phyloP scores from a whole-genome alignment of 345 rosid species.

The Toxicodendron radicans region DNA sequence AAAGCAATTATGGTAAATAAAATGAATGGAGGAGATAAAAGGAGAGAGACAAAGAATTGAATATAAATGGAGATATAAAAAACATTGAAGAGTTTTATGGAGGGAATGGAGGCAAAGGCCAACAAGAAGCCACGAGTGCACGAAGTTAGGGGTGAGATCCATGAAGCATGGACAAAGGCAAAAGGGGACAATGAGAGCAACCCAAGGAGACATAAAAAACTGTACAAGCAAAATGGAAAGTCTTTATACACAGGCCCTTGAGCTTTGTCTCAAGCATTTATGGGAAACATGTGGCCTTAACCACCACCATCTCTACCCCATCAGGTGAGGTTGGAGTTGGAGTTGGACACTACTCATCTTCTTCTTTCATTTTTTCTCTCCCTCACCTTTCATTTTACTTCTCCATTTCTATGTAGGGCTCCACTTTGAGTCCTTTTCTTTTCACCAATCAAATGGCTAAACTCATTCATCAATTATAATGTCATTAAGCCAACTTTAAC shows the following conservation, averaged over 20 bases:
- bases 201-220: slow-evolving; percentile 46
- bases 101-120: slow-evolving; percentile 30
- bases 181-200: slow-evolving; percentile 45
- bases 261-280: slow-evolving; percentile 45
- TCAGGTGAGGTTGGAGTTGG: slow-evolving; percentile 7
- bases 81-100: neutral
- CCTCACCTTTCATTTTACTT: slow-evolving; percentile 11
- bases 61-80: too few species aligned
- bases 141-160: slow-evolving; percentile 36
- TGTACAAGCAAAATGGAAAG: slow-evolving; percentile 32
- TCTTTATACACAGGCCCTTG: slow-evolving; percentile 22
- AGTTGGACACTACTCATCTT: slow-evolving; percentile 1
- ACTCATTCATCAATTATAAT: neutral
- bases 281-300: slow-evolving; percentile 51
- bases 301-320: slow-evolving; percentile 33
- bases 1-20: too few species aligned
- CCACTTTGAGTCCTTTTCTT: neutral
- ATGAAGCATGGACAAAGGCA: slow-evolving; percentile 24
- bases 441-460: neutral
- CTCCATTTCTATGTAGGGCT: neutral
- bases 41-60: neutral
- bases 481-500: too few species aligned
- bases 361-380: slow-evolving; percentile 10
- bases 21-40: neutral
- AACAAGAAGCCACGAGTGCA: slow-evolving; percentile 36